Conservation (phyloP, 495 filamentous ascomycete species). For the Darksidea phi region DNA sequence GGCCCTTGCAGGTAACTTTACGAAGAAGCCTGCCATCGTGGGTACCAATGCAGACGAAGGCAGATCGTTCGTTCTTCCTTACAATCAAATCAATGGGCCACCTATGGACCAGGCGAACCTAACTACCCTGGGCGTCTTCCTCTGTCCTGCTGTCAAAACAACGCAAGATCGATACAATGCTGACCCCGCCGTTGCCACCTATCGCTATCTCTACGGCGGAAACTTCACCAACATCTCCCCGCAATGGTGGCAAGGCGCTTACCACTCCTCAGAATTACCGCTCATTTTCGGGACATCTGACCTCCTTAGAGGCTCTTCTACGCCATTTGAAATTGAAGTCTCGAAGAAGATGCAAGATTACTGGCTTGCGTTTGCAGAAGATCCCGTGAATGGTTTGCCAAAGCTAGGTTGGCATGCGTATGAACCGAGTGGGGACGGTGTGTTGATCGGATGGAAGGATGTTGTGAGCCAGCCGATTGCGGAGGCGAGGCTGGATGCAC, state of each 20-base stretch:
- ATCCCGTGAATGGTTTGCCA: slow-evolving; percentile 19
- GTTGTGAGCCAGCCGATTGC: slow-evolving; percentile 10
- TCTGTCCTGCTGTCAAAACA: slow-evolving; percentile 30
- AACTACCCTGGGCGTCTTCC: slow-evolving; percentile 27
- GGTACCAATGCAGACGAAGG: slow-evolving; percentile 35
- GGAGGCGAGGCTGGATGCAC: slow-evolving; percentile 14
- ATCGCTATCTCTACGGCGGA: slow-evolving; percentile 50
- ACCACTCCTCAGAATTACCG: slow-evolving; percentile 33
- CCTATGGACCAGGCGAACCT: slow-evolving; percentile 6
- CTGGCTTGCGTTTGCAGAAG: slow-evolving; percentile 29
- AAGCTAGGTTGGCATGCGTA: slow-evolving; percentile 22
- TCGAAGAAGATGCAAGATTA: slow-evolving; percentile 33
- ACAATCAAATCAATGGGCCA: slow-evolving; percentile 19
- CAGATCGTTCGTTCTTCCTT: slow-evolving; percentile 22
- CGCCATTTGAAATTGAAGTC: slow-evolving; percentile 27
- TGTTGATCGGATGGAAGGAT: slow-evolving; percentile 7
- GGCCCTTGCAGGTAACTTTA: slow-evolving; percentile 24
- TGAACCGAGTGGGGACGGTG: slow-evolving; percentile 8
- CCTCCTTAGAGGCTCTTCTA: slow-evolving; percentile 17
- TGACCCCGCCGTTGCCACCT: slow-evolving; percentile 32
- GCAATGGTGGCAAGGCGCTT: slow-evolving; percentile 40
- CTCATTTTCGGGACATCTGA: slow-evolving; percentile 30
- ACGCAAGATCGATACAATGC: slow-evolving; percentile 30
- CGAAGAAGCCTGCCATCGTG: slow-evolving; percentile 32
- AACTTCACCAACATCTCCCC: slow-evolving; percentile 51